Percentiles rank a stretch among this genome's conserved stretches.
These are phyloP conservation scores for Colletotrichum tanaceti DNA, from an alignment of 2,329 filamentous ascomycete species.

Conservation along the genomic window DNA sequence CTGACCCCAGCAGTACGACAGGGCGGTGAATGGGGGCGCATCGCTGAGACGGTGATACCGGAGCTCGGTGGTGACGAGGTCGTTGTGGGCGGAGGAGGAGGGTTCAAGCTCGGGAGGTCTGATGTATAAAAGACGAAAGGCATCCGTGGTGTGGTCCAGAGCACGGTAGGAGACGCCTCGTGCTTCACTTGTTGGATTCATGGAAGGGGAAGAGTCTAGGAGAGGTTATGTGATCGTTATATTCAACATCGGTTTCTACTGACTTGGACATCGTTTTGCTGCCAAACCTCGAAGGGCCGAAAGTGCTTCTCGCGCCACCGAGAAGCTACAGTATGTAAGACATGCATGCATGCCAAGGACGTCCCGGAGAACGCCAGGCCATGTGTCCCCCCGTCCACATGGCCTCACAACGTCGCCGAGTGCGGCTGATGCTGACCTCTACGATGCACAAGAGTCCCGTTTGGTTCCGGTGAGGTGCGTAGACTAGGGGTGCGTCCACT, in stretches of 20 bases:
- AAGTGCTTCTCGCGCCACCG: background rate
- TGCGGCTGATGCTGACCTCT: background rate
- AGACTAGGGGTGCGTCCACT: background rate
- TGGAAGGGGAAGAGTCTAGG: background rate
- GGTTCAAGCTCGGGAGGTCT: background rate
- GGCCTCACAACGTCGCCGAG: background rate
- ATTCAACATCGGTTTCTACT: background rate
- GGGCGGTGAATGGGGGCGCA: background rate
- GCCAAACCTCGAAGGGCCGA: background rate
- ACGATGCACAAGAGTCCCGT: background rate
- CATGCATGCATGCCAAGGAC: background rate
- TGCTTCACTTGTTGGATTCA: background rate
- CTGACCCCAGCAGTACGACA: constrained; percentile 24
- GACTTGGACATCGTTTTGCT: background rate
- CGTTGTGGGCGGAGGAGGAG: background rate
- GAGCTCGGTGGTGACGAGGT: background rate
- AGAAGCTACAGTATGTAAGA: too few species aligned
- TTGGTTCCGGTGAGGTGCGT: too few species aligned
- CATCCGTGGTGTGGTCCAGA: background rate
- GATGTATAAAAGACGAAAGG: constrained; percentile 20
- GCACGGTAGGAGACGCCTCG: background rate
- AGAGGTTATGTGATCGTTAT: background rate
- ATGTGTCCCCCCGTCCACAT: background rate
- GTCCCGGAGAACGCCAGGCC: background rate
- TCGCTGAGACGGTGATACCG: background rate